phyloP scores from a whole-genome alignment of 208 protist genomes.

The Trypanosoma rangeli region DNA sequence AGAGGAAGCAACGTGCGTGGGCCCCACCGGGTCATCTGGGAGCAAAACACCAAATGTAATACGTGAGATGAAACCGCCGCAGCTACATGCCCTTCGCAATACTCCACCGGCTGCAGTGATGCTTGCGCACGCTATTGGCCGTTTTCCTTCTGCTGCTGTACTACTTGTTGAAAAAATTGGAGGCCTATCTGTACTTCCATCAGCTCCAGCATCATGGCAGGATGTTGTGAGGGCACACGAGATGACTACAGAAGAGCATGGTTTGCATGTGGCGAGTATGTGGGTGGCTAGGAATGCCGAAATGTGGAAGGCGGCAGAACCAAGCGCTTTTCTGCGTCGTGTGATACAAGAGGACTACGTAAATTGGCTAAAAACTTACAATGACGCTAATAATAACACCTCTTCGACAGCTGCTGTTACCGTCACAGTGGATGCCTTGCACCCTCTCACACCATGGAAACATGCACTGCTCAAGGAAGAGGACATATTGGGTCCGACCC shows the following conservation, averaged over 20 bases:
- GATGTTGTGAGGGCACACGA: slow-evolving; percentile 24
- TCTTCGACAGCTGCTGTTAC: not conserved
- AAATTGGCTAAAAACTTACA: slow-evolving; percentile 8
- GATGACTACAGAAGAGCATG: slow-evolving; percentile 11
- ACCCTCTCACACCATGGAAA: slow-evolving; percentile 7
- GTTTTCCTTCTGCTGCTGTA: slow-evolving; percentile 57
- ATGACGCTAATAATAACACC: not conserved
- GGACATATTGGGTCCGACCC: slow-evolving; percentile 38
- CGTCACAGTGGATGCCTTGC: not conserved
- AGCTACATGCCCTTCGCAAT: slow-evolving; percentile 32
- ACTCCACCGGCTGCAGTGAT: slow-evolving; percentile 45
- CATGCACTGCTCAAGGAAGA: slow-evolving; percentile 33
- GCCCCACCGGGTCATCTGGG: not conserved
- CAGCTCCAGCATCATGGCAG: slow-evolving; percentile 18
- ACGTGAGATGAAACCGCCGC: slow-evolving; percentile 38
- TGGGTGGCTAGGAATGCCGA: slow-evolving; percentile 72
- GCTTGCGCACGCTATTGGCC: slow-evolving; percentile 46
- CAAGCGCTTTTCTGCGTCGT: slow-evolving; percentile 25
- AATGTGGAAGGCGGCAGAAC: slow-evolving; percentile 71
- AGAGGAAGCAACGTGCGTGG: slow-evolving; percentile 25
- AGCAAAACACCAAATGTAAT: slow-evolving; percentile 55
- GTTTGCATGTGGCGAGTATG: slow-evolving; percentile 35
- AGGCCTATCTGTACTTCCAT: slow-evolving; percentile 30
- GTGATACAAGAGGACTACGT: slow-evolving; percentile 26
- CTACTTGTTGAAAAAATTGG: slow-evolving; percentile 56